phyloP scores from a whole-genome alignment of 176 grass and related monocot genomes.

The Bothriochloa decipiens region DNA sequence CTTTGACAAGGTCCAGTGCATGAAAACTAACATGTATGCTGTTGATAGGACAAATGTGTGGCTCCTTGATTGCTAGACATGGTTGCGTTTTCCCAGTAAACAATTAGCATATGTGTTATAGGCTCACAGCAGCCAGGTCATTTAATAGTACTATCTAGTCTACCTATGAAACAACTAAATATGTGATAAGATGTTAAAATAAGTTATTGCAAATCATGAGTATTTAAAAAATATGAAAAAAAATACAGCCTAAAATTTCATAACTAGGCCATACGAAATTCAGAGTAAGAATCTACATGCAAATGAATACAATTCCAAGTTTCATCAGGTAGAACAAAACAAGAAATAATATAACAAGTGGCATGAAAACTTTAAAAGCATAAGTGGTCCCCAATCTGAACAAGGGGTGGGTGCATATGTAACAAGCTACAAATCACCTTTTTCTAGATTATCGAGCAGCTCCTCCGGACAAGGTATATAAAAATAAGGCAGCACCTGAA shows the following conservation, averaged over 20 bases:
- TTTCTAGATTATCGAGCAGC: constrained; percentile 50
- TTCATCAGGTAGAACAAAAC: constrained; percentile 23
- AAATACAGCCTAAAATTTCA: neutral
- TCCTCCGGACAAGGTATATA: constrained; percentile 72
- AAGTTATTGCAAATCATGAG: constrained; percentile 25
- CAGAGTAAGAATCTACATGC: neutral
- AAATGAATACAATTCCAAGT: neutral
- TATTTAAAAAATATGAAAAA: neutral
- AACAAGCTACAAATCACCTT: constrained; percentile 43
- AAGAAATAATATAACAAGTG: constrained; percentile 5
- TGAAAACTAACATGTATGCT: neutral
- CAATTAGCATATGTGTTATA: constrained; percentile 10
- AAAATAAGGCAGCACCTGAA: constrained; percentile 72
- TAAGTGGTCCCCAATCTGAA: neutral
- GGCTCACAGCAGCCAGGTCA: neutral
- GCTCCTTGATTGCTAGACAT: constrained; percentile 12
- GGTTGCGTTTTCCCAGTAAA: constrained; percentile 1
- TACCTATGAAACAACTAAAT: constrained; percentile 4
- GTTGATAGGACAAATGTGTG: neutral
- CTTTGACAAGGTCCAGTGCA: constrained; percentile 15
- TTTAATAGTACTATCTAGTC: neutral
- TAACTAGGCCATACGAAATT: constrained; percentile 3
- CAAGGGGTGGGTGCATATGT: neutral
- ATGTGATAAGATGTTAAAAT: neutral
- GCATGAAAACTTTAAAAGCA: neutral